Base-by-base conservation (phyloP, 306 rosid genomes). In the Medicago truncatula region DNA sequence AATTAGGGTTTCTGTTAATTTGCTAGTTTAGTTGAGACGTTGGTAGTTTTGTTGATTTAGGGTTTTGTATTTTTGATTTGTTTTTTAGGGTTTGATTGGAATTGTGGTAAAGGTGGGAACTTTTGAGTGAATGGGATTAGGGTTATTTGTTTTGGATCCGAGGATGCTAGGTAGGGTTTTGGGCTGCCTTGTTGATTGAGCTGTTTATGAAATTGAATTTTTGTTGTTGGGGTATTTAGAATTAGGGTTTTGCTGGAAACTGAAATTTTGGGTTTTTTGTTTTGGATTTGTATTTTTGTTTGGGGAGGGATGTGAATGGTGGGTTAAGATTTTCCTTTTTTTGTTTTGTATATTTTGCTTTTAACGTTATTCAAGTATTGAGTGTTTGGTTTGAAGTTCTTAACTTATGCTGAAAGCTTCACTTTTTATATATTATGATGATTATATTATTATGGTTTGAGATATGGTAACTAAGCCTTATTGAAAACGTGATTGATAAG, bases 1-100 rank as follows among this genome's bases (percentile, higher is more conserved):
- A 15, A 43, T 85, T 90, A 82, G 92, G 98, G 93, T 86, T 92
- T 87, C 15, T 67, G 0, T 5, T 38, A 9, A 23, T 71, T 71
- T 46, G 8, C 63, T 64, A 79, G 73, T 64, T 87, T 12, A 39
- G 61, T 56, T 20, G 7, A 71, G 36, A 12, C 7, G 34, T 67
- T 38, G 36, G 40, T 15, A 17, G 50, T 40, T 39, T 15, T 61
- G 54, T 0, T 57, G 41, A 16, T 43, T 7, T 53, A 67, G 73
- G 67, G 63, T 80, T 75, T 66, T 68, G 15, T 31, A 31, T 31
- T 31, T 31, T 31, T 31, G 36, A 3, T 11, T 11, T 7, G 9
- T 14, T 11, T 5, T 20, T 61, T 78, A 25, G 46, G 31, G 31
- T 66, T 73, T 15, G 71, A 41, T 72, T 82, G 20, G 47, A 20